phyloP scores from a whole-genome alignment of 306 rosid species.

The Fragaria ananassa region DNA sequence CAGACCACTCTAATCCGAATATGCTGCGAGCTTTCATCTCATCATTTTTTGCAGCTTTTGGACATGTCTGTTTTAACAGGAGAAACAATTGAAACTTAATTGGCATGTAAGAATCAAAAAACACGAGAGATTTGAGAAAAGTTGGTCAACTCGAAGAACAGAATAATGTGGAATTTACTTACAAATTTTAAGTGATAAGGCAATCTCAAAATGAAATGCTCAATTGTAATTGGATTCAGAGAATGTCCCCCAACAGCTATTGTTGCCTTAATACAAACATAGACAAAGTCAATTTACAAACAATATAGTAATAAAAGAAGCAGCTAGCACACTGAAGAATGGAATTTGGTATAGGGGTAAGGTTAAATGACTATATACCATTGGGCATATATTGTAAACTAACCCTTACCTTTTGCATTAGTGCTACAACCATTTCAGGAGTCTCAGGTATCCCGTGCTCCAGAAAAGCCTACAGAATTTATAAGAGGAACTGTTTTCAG shows the following conservation, averaged over 20 bases:
- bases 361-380: background rate
- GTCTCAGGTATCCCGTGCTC: conserved; percentile 86
- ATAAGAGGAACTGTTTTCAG: conserved; percentile 5
- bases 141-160: conserved; percentile 2
- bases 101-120: conserved; percentile 10
- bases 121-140: conserved; percentile 1
- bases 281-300: background rate
- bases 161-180: conserved; percentile 29
- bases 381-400: conserved; percentile 6
- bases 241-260: conserved; percentile 75
- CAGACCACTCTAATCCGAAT: conserved; percentile 90
- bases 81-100: conserved; percentile 19
- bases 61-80: conserved; percentile 60
- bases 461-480: conserved; percentile 61
- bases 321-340: background rate
- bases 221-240: conserved; percentile 86
- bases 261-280: conserved; percentile 56
- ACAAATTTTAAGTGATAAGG: conserved; percentile 96
- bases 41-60: conserved; percentile 69
- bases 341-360: background rate
- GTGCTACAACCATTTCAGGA: conserved; percentile 87
- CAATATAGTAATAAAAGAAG: background rate
- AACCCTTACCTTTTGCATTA: conserved; percentile 81
- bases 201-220: conserved; percentile 89
- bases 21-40: conserved; percentile 70